phyloP scores from a whole-genome alignment of 805 yeast species.

The Monosporozyma yasuniensis region DNA sequence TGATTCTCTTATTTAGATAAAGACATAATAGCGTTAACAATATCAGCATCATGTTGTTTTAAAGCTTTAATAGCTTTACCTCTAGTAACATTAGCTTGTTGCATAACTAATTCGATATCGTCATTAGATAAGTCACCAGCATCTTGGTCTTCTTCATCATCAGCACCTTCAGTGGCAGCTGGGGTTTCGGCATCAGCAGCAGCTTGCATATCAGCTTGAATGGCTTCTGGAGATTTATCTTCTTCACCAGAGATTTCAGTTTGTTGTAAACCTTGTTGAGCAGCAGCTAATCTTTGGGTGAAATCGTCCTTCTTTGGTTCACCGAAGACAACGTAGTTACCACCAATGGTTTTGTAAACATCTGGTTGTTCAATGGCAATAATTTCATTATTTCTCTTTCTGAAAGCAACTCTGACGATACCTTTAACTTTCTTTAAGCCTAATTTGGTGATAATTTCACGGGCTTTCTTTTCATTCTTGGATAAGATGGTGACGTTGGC shows the following conservation, averaged over 20 bases:
- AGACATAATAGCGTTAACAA: conserved; percentile 93
- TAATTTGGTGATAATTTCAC: conserved; percentile 78
- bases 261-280: conserved; percentile 54
- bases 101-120: conserved; percentile 78
- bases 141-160: conserved; percentile 69
- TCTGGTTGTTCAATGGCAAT: conserved; percentile 90
- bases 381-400: conserved; percentile 83
- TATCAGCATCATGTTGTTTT: conserved; percentile 80
- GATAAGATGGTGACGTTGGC: conserved; percentile 52
- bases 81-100: conserved; percentile 85
- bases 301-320: conserved; percentile 95
- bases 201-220: conserved; percentile 74
- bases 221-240: conserved; percentile 63
- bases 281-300: conserved; percentile 78
- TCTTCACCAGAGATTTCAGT: conserved; percentile 38
- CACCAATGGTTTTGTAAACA: conserved; percentile 86
- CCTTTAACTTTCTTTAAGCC: conserved; percentile 87
- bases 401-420: conserved; percentile 90
- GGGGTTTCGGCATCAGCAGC: conserved; percentile 30
- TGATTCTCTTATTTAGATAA: conserved; percentile 32
- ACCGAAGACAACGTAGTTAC: conserved; percentile 94
- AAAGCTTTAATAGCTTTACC: conserved; percentile 88
- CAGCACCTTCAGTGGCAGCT: conserved; percentile 48
- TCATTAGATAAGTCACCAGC: conserved; percentile 74
- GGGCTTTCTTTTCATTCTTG: conserved; percentile 93